phyloP scores from a whole-genome alignment of 2,329 filamentous ascomycete species.

The Mycosphaerella arachidis region DNA sequence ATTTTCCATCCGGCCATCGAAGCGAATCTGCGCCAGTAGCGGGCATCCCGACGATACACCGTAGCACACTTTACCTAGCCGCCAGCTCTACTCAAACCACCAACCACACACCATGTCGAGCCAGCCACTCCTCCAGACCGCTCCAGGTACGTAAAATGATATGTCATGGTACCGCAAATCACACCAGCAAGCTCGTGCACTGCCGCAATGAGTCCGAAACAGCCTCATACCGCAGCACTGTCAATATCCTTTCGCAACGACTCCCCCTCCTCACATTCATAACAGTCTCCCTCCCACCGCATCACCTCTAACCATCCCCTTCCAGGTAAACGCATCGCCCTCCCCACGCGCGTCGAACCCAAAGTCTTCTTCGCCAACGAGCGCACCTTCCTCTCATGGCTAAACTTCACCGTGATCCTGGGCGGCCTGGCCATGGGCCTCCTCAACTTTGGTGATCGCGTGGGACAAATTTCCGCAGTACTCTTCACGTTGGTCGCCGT shows the following conservation, averaged over 20 bases:
- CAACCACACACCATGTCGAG: constrained; percentile 67
- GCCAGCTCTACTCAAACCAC: background rate
- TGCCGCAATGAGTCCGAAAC: too few relatives aligned
- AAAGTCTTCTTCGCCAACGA: constrained; percentile 99
- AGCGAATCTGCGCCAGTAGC: too few relatives aligned
- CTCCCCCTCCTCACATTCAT: background rate
- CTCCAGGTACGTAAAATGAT: constrained; percentile 62
- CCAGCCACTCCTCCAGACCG: constrained; percentile 91
- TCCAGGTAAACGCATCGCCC: constrained; percentile 92
- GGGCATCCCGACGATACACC: background rate
- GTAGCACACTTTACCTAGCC: background rate
- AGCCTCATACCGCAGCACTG: too few relatives aligned
- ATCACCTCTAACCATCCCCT: constrained; percentile 4
- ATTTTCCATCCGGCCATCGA: too few relatives aligned
- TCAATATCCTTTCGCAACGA: background rate
- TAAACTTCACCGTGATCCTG: constrained; percentile 98
- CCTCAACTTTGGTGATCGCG: constrained; percentile 88
- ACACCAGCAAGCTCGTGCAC: too few relatives aligned
- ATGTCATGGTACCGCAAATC: background rate
- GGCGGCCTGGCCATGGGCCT: constrained; percentile 90
- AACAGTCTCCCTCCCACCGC: constrained; percentile 5
- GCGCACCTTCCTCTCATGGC: constrained; percentile 97
- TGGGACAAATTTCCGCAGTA: constrained; percentile 92
- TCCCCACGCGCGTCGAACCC: constrained; percentile 94
- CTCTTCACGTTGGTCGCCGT: constrained; percentile 93